Evolutionary conservation across 2,329 filamentous ascomycete species (phyloP).

Genomic region (Aphanocladium album): DNA sequence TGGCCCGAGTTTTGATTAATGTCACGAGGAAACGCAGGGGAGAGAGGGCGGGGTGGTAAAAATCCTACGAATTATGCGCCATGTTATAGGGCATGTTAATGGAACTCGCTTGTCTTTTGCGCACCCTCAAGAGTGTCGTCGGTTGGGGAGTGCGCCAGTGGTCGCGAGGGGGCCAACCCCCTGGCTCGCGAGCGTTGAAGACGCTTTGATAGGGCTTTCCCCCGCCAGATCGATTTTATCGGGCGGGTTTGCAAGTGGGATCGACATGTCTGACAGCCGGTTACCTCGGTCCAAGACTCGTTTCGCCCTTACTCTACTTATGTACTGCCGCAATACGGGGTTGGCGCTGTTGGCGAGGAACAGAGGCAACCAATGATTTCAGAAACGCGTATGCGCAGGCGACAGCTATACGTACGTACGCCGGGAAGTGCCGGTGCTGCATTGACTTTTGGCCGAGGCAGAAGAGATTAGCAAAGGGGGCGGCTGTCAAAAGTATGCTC

Average conservation of each 20-base stretch:
- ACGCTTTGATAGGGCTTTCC: too few species aligned
- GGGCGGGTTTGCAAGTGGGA: not conserved
- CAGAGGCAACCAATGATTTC: not conserved
- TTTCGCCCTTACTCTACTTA: not conserved
- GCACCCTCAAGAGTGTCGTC: too few species aligned
- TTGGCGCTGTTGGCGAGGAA: not conserved
- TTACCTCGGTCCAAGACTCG: slow-evolving; percentile 2
- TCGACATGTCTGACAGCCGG: not conserved
- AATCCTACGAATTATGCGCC: too few species aligned
- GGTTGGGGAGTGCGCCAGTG: too few species aligned
- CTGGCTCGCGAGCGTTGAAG: too few species aligned
- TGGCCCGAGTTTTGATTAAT: too few species aligned
- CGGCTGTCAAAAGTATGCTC: not conserved
- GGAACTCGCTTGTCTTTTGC: too few species aligned
- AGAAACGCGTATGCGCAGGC: not conserved
- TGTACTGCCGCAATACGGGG: not conserved
- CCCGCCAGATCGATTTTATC: not conserved
- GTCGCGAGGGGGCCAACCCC: too few species aligned
- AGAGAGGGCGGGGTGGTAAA: too few species aligned
- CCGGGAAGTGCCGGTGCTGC: not conserved
- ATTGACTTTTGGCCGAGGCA: not conserved
- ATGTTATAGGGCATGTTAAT: too few species aligned
- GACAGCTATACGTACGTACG: not conserved
- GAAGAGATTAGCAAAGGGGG: not conserved
- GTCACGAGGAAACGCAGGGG: too few species aligned